A percentile compares a stretch with the other conserved stretches of the same genome.
Conservation (phyloP, 345 rosid species). For the Carallia brachiata region DNA sequence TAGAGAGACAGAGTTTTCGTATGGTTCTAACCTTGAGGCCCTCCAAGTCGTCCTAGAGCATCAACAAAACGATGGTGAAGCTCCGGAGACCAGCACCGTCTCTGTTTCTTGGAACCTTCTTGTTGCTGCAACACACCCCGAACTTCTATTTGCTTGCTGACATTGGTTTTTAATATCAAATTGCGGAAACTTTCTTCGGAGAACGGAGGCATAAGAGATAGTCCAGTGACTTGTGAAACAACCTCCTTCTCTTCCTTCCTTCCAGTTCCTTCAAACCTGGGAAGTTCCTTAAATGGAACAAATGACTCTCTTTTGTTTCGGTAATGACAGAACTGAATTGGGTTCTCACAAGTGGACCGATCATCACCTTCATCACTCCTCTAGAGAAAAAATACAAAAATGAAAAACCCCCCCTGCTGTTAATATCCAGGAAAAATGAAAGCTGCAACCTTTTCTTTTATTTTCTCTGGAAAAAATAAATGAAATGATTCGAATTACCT, state of each 20-base stretch:
- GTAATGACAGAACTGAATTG: constrained; percentile 32
- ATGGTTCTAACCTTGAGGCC: constrained; percentile 51
- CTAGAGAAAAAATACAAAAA: constrained; percentile 24
- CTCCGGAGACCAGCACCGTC: constrained; percentile 81
- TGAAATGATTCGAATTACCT: constrained; percentile 24
- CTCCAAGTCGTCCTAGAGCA: constrained; percentile 72
- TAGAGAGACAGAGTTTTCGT: not conserved
- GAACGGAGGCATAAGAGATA: constrained; percentile 42
- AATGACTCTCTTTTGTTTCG: constrained; percentile 36
- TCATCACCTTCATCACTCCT: constrained; percentile 42
- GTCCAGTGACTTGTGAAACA: constrained; percentile 34
- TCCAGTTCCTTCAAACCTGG: constrained; percentile 11
- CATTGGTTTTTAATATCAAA: constrained; percentile 14
- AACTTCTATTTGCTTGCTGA: constrained; percentile 25
- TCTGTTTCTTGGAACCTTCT: constrained; percentile 51
- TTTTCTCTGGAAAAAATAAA: not conserved
- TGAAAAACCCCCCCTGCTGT: constrained; percentile 1
- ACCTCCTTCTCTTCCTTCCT: constrained; percentile 36
- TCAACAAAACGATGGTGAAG: constrained; percentile 70
- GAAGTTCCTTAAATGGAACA: constrained; percentile 36
- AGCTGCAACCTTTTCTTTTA: not conserved
- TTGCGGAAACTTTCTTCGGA: constrained; percentile 28
- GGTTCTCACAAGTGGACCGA: constrained; percentile 34
- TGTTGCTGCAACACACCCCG: constrained; percentile 22
- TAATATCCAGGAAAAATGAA: constrained; percentile 8